A percentile compares a stretch with the other conserved stretches of the same genome.
phyloP scores from a whole-genome alignment of 768 basidiomycete species.

The Kwoniella sp. region DNA sequence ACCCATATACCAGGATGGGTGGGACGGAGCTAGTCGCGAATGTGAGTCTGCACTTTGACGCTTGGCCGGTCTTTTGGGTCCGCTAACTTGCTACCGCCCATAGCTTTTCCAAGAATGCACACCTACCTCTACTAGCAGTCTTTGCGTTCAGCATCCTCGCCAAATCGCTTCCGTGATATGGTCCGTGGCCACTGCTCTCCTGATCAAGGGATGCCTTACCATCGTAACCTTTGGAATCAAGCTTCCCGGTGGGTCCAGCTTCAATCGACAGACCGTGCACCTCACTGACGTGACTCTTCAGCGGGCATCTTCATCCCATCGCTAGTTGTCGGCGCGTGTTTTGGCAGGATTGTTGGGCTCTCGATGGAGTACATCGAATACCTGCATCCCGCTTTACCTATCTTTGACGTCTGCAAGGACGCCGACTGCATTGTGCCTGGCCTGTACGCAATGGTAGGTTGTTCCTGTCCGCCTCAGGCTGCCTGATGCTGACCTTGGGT shows the following conservation, averaged over 20 bases:
- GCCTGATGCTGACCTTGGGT: neutral
- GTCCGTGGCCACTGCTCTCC: slow-evolving; percentile 67
- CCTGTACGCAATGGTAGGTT: slow-evolving; percentile 77
- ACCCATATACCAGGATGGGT: slow-evolving; percentile 86
- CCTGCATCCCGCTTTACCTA: slow-evolving; percentile 57
- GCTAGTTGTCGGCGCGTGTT: slow-evolving; percentile 85
- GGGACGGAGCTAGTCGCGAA: slow-evolving; percentile 92
- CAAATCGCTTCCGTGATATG: slow-evolving; percentile 62
- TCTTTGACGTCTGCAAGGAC: slow-evolving; percentile 68
- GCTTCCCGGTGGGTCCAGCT: slow-evolving; percentile 40
- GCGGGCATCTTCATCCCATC: slow-evolving; percentile 97
- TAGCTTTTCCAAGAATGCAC: slow-evolving; percentile 69
- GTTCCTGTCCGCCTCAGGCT: neutral
- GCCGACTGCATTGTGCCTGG: slow-evolving; percentile 79
- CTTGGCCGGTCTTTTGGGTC: neutral
- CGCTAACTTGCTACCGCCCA: neutral
- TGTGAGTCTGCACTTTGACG: slow-evolving; percentile 53
- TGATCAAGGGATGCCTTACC: slow-evolving; percentile 75
- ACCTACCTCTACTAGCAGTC: slow-evolving; percentile 58
- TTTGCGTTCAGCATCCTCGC: slow-evolving; percentile 60
- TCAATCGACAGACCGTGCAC: too few species aligned
- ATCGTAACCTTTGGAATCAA: slow-evolving; percentile 85
- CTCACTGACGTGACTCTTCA: slow-evolving; percentile 53
- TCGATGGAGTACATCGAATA: slow-evolving; percentile 70
- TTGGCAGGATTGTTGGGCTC: slow-evolving; percentile 81